These are phyloP conservation scores for Amauroascus verrucosus DNA, from an alignment of 2,329 filamentous ascomycete genomes.

Conservation along the genomic window DNA sequence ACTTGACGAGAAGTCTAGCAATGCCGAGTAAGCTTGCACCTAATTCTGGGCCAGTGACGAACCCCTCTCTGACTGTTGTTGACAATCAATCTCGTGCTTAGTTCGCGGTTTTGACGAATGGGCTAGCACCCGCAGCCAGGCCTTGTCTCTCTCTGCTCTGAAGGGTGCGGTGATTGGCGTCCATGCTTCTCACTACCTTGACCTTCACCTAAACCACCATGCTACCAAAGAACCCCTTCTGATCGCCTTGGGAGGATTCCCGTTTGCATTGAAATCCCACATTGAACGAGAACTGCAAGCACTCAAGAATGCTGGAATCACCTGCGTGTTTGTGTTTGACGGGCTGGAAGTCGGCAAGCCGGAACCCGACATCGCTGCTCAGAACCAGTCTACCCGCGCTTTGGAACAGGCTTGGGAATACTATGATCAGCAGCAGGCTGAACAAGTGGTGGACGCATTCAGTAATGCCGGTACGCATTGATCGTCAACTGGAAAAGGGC, in stretches of 20 bases:
- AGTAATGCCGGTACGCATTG: slow-evolving; percentile 58
- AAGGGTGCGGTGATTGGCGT: slow-evolving; percentile 68
- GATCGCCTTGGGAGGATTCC: slow-evolving; percentile 78
- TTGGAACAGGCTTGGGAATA: slow-evolving; percentile 75
- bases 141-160: slow-evolving; percentile 57
- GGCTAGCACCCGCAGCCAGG: slow-evolving; percentile 45
- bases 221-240: slow-evolving; percentile 76
- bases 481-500: not conserved
- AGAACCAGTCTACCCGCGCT: slow-evolving; percentile 54
- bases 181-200: slow-evolving; percentile 82
- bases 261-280: slow-evolving; percentile 62
- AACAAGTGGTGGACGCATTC: slow-evolving; percentile 75
- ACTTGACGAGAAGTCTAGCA: not conserved
- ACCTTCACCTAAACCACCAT: slow-evolving; percentile 60
- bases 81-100: slow-evolving; percentile 17
- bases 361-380: slow-evolving; percentile 51
- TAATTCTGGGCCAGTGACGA: too few species aligned
- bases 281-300: slow-evolving; percentile 66
- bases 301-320: slow-evolving; percentile 60
- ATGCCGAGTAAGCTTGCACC: slow-evolving; percentile 9
- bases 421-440: slow-evolving; percentile 71
- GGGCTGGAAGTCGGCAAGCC: slow-evolving; percentile 71
- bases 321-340: slow-evolving; percentile 84
- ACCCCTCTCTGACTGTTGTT: not conserved
- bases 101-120: slow-evolving; percentile 48